Evolutionary conservation across 345 rosid species (phyloP).

Genomic region (Salix purpurea): DNA sequence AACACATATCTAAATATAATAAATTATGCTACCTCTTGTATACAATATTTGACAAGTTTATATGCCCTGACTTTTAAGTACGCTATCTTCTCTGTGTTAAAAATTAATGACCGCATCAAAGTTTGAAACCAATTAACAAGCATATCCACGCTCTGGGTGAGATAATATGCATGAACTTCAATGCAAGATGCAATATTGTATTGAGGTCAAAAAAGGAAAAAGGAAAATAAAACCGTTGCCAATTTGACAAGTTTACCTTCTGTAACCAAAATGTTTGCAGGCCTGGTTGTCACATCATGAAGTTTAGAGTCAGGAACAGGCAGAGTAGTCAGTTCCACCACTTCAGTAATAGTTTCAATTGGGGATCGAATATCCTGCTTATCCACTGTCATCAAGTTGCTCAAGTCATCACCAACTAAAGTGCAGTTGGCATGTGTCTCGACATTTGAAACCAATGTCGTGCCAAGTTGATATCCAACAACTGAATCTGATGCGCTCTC

Average conservation of each 20-base stretch:
- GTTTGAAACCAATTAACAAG: no score
- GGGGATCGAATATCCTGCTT: slow-evolving; percentile 10
- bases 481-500: background rate
- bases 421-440: slow-evolving; percentile 14
- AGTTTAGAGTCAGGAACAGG: slow-evolving; percentile 5
- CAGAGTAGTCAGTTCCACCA: slow-evolving; percentile 22
- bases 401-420: slow-evolving; percentile 13
- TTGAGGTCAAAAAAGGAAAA: background rate
- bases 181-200: background rate
- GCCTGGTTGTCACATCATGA: slow-evolving; percentile 9
- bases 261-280: slow-evolving; percentile 3
- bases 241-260: slow-evolving; percentile 31
- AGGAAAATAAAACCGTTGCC: no score
- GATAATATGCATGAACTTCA: background rate
- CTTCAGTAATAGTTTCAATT: slow-evolving; percentile 11
- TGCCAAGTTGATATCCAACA: background rate
- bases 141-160: background rate
- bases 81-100: no score
- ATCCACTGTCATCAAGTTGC: background rate
- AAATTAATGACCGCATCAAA: no score
- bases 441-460: background rate
- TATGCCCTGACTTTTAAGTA: no score
- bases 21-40: no score
- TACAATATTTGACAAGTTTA: no score
- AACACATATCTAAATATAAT: no score